These are phyloP conservation scores for Puccinia novopanici DNA, from an alignment of 1,284 basidiomycete genomes.

Conservation along the genomic window DNA sequence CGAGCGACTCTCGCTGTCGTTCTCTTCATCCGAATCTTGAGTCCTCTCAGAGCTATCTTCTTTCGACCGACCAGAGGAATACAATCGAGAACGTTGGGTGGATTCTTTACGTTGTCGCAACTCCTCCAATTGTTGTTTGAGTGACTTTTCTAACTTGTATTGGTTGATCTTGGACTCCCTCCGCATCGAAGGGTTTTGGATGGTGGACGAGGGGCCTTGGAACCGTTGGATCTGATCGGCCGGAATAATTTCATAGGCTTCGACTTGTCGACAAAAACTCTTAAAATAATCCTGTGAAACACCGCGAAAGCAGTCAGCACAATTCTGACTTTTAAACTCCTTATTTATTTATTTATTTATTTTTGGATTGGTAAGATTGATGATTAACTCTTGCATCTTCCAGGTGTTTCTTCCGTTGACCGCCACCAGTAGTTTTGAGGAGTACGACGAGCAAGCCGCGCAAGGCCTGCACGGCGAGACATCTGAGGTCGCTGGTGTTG, in stretches of 20 bases:
- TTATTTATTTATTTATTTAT: neutral
- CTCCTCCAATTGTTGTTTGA: conserved; percentile 68
- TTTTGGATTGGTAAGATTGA: neutral
- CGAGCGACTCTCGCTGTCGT: conserved; percentile 69
- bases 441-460: conserved; percentile 72
- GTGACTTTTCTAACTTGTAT: conserved; percentile 78
- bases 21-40: conserved; percentile 66
- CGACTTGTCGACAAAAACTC: conserved; percentile 66
- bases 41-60: neutral
- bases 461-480: conserved; percentile 75
- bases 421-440: conserved; percentile 66
- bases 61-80: neutral
- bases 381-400: conserved; percentile 67
- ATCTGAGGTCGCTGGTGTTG: conserved; percentile 75
- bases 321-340: neutral
- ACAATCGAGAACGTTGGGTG: neutral
- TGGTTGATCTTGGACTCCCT: conserved; percentile 85
- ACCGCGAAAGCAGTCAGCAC: conserved; percentile 12
- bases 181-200: conserved; percentile 69
- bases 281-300: conserved; percentile 66
- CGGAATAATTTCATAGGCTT: conserved; percentile 69
- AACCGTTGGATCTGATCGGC: conserved; percentile 61
- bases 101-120: conserved; percentile 10
- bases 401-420: conserved; percentile 67
- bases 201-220: conserved; percentile 64